Conservation (phyloP, 306 rosid genomes). For the Arachis hypogaea region DNA sequence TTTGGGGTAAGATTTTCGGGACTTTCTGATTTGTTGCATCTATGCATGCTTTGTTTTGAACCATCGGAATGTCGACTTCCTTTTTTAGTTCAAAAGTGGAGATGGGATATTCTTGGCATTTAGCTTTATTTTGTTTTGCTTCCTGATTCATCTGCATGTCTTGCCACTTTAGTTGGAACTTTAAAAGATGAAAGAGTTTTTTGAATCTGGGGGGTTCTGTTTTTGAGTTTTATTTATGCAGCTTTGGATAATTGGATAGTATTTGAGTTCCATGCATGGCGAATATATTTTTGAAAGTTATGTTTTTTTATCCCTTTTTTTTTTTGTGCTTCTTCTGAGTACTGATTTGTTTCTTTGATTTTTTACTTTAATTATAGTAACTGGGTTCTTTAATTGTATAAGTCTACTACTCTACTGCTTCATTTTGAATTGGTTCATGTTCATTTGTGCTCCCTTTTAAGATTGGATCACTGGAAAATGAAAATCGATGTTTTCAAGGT, state of each 20-base stretch:
- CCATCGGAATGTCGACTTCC: not conserved
- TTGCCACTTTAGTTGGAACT: not conserved
- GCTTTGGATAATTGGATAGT: slow-evolving; percentile 13
- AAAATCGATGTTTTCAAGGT: too few relatives aligned
- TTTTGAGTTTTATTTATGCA: not conserved
- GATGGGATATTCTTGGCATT: not conserved
- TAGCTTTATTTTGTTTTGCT: not conserved
- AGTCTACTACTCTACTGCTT: not conserved
- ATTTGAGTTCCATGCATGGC: slow-evolving; percentile 27
- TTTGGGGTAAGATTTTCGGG: slow-evolving; percentile 17
- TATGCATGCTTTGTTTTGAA: slow-evolving; percentile 13
- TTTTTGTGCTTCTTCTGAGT: not conserved
- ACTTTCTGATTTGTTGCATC: slow-evolving; percentile 24
- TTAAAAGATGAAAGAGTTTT: not conserved
- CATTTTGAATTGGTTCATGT: not conserved
- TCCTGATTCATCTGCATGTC: not conserved
- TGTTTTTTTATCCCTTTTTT: slow-evolving; percentile 5
- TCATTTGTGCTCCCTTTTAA: too few relatives aligned
- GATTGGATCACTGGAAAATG: too few relatives aligned
- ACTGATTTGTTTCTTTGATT: not conserved
- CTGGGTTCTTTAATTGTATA: not conserved
- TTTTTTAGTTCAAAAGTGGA: not conserved
- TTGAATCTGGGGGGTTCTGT: not conserved
- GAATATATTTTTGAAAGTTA: slow-evolving; percentile 19
- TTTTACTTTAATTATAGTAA: not conserved